Base-by-base conservation (phyloP, 108 stramenopile species). In the Pseudonitzschia delicatissima region DNA sequence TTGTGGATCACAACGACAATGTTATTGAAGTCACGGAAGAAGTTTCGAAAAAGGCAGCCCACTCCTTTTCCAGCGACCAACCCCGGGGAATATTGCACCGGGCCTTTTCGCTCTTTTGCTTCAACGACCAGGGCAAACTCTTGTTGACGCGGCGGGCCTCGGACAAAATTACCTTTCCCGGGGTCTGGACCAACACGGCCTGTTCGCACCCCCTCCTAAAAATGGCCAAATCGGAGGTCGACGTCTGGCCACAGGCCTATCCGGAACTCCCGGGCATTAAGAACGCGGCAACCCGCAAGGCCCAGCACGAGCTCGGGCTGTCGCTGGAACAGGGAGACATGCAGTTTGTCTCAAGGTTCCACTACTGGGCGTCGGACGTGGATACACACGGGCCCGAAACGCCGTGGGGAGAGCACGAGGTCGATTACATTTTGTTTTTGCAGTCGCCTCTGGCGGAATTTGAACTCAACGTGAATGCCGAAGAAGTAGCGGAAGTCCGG, bases 351-450 rank as follows among this genome's bases (percentile, higher is more conserved):
- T 88, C 90, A 2, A 69, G 90, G 9, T 75, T 94, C 21, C 93
- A 94, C 63, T 94, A 94, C 65, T 88, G 82, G 68, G 93, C 93
- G 15, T 65, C 81, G 9, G 89, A 91, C 59, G 74, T 68, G 1
- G 53, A 73, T 25, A 91, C 89, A 26, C 82, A 87, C 37, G 84
- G 88, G 1, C 63, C 40, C 3, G 57, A 75, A 17, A 25, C 80
- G 15, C 80, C 79, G 8, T 94, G 93, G 93, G 90, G 93, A 32
- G 93, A 94, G 73, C 93, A 94, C 57, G 93, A 94, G 70, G 85
- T 94, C 15, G 93, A 94, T 65, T 90, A 90, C 70, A 81, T 94
- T 31, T 75, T 94, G 33, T 74, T 92, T 60, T 35, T 59, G 32
- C 42, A 70, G 52, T 6, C 47, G 20, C 66, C 66, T 37, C 67